Conservation (phyloP, 163 green algal genomes). For the Chlamydomonas reinhardtii region DNA sequence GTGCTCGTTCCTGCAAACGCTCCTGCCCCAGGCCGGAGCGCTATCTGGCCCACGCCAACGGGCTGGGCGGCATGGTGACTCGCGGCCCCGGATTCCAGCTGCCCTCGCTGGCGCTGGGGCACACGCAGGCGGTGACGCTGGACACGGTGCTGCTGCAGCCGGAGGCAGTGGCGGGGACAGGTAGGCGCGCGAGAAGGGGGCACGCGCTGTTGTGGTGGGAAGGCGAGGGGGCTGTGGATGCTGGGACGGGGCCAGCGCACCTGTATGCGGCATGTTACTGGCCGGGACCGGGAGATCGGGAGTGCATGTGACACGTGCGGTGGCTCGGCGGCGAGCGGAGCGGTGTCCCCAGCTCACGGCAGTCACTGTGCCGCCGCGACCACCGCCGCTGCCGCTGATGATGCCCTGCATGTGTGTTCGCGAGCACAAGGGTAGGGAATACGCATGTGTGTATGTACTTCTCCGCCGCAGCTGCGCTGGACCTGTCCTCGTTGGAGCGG, state of each 20-base stretch:
- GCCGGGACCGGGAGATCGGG: too few species aligned
- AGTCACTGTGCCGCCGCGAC: too few species aligned
- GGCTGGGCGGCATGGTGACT: slow-evolving; percentile 38
- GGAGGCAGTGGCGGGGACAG: slow-evolving; percentile 6
- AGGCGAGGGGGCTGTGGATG: background rate
- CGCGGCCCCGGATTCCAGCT: slow-evolving; percentile 43
- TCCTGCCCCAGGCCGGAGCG: slow-evolving; percentile 52
- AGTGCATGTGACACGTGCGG: too few species aligned
- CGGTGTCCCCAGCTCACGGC: too few species aligned
- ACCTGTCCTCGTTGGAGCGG: slow-evolving; percentile 29
- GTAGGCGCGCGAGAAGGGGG: background rate
- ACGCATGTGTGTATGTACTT: too few species aligned
- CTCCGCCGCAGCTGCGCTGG: background rate
- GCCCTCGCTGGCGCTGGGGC: slow-evolving; percentile 20
- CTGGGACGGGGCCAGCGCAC: too few species aligned
- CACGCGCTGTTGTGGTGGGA: background rate
- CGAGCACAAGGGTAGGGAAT: too few species aligned
- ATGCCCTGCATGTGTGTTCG: too few species aligned
- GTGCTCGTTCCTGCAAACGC: too few species aligned
- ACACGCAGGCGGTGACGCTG: slow-evolving; percentile 38
- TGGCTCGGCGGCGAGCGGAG: too few species aligned
- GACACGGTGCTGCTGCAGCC: slow-evolving; percentile 30
- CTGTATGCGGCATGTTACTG: too few species aligned
- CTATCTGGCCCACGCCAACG: slow-evolving; percentile 44
- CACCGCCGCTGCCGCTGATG: too few species aligned